These are phyloP conservation scores for Euphorbia pulcherrima DNA, from an alignment of 345 rosid species.

Conservation along the genomic window DNA sequence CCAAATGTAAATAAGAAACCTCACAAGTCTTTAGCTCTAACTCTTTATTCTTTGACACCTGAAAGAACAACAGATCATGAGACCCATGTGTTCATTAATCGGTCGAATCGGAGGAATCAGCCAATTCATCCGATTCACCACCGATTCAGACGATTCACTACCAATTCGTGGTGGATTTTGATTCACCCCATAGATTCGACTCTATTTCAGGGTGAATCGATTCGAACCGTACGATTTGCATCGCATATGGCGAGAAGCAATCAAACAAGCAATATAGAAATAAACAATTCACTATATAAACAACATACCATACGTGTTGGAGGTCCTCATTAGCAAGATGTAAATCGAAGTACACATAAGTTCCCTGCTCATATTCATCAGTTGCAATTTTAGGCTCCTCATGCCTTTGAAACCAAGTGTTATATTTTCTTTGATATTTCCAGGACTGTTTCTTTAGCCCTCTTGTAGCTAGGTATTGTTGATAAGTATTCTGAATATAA, in stretches of 20 bases:
- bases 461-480: conserved; percentile 90
- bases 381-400: conserved; percentile 93
- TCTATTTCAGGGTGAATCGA: too few species aligned
- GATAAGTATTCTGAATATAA: conserved; percentile 72
- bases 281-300: neutral
- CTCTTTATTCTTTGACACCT: conserved; percentile 97
- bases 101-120: too few species aligned
- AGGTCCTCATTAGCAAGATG: conserved; percentile 74
- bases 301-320: conserved; percentile 80
- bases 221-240: too few species aligned
- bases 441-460: conserved; percentile 96
- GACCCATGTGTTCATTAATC: too few species aligned
- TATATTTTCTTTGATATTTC: conserved; percentile 96
- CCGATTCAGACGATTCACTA: too few species aligned
- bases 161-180: too few species aligned
- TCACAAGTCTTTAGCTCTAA: conserved; percentile 95
- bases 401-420: conserved; percentile 97
- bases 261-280: neutral
- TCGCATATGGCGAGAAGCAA: too few species aligned
- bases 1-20: conserved; percentile 41
- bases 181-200: too few species aligned
- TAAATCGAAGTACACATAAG: conserved; percentile 92
- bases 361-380: conserved; percentile 95
- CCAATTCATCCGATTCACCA: too few species aligned
- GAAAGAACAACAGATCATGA: conserved; percentile 25